phyloP scores from a whole-genome alignment of 192 early-diverging fungal genomes.

The Mortierella claussenii region DNA sequence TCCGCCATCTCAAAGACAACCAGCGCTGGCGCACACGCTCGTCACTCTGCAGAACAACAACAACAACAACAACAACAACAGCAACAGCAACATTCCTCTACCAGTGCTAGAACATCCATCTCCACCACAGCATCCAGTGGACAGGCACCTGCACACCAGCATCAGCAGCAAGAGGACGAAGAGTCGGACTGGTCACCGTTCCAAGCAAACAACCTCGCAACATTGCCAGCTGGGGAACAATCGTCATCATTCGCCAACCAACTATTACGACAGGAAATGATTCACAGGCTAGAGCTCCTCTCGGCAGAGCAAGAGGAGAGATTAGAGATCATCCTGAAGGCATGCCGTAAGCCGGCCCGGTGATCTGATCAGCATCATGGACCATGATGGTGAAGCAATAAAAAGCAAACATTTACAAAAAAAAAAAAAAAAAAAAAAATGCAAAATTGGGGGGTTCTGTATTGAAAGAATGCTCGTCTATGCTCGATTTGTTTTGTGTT shows the following conservation, averaged over 20 bases:
- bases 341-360: conserved; percentile 5
- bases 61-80: neutral
- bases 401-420: too few species aligned
- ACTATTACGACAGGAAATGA: conserved; percentile 27
- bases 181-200: conserved; percentile 29
- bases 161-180: neutral
- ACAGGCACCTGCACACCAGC: neutral
- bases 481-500: neutral
- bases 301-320: conserved; percentile 43
- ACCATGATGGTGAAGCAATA: too few species aligned
- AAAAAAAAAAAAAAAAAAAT: neutral
- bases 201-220: conserved; percentile 15
- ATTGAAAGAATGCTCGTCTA: too few species aligned
- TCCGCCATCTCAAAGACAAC: too few species aligned
- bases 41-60: neutral
- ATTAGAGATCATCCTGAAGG: conserved; percentile 8
- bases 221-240: too few species aligned
- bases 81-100: too few species aligned
- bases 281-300: conserved; percentile 24
- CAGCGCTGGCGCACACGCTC: too few species aligned
- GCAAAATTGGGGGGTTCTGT: neutral
- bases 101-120: neutral
- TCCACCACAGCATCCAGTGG: neutral
- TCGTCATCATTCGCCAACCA: neutral
- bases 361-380: too few species aligned